phyloP scores from a whole-genome alignment of 2,329 filamentous ascomycete genomes.

The Thelonectria blattea region DNA sequence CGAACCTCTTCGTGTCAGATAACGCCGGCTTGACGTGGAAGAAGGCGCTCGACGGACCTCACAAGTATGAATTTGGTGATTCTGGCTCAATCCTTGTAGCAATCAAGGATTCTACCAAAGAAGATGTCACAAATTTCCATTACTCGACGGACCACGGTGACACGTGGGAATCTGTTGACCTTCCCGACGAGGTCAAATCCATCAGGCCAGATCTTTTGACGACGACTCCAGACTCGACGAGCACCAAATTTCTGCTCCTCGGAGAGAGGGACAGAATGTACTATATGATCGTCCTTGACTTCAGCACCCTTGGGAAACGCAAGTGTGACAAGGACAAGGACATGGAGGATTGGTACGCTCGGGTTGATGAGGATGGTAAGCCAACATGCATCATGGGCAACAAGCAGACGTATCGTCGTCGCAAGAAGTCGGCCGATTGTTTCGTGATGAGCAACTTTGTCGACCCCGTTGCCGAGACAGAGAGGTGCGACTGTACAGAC shows the following conservation, averaged over 20 bases:
- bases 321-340: constrained; percentile 75
- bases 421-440: constrained; percentile 88
- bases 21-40: constrained; percentile 89
- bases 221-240: constrained; percentile 91
- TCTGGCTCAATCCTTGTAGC: constrained; percentile 89
- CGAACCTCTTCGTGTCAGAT: constrained; percentile 86
- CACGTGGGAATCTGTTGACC: constrained; percentile 74
- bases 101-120: constrained; percentile 72
- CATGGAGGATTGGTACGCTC: constrained; percentile 88
- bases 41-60: constrained; percentile 75
- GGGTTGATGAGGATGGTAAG: constrained; percentile 78
- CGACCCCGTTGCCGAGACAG: constrained; percentile 71
- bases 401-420: constrained; percentile 82
- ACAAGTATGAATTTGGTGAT: constrained; percentile 97
- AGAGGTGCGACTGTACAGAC: constrained; percentile 81
- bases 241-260: constrained; percentile 84
- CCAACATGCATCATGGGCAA: constrained; percentile 95
- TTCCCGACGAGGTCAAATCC: constrained; percentile 67
- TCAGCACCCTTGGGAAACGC: constrained; percentile 77
- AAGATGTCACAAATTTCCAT: constrained; percentile 62
- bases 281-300: constrained; percentile 80
- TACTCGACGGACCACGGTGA: constrained; percentile 93
- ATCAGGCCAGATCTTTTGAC: constrained; percentile 77
- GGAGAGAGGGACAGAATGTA: constrained; percentile 64
- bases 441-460: constrained; percentile 88